Evolutionary conservation across 495 filamentous ascomycete species (phyloP).

Genomic region (Penicillium fimorum): DNA sequence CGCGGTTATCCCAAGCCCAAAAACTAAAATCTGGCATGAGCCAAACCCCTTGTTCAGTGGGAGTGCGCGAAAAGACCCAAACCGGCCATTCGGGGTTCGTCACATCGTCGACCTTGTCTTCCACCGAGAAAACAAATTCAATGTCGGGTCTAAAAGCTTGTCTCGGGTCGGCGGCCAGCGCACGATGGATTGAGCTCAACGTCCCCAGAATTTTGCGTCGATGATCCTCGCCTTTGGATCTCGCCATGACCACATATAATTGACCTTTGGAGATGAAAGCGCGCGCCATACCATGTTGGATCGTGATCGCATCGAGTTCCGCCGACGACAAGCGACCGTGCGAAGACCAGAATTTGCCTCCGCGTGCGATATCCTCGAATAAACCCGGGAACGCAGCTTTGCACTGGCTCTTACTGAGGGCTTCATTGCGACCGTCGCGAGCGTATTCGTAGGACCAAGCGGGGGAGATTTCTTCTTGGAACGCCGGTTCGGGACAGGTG

Average conservation of each 20-base stretch:
- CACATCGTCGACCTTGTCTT: constrained; percentile 50
- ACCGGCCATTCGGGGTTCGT: constrained; percentile 46
- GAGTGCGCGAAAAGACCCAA: constrained; percentile 51
- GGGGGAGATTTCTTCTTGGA: constrained; percentile 18
- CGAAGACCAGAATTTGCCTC: constrained; percentile 31
- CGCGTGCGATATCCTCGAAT: constrained; percentile 45
- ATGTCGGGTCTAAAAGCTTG: constrained; percentile 56
- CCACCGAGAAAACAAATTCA: constrained; percentile 57
- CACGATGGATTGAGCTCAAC: constrained; percentile 47
- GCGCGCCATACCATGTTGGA: constrained; percentile 37
- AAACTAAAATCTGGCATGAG: constrained; percentile 78
- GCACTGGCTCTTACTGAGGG: constrained; percentile 39
- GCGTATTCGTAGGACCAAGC: constrained; percentile 36
- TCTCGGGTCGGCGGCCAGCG: constrained; percentile 41
- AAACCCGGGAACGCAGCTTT: constrained; percentile 46
- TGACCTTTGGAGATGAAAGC: constrained; percentile 35
- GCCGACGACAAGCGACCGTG: constrained; percentile 29
- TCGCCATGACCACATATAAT: constrained; percentile 38
- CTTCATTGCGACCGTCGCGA: constrained; percentile 39
- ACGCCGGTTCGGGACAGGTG: constrained; percentile 27
- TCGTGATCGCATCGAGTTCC: constrained; percentile 31
- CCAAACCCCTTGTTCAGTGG: constrained; percentile 52
- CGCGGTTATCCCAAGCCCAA: constrained; percentile 67
- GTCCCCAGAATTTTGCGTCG: constrained; percentile 46
- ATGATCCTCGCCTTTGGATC: constrained; percentile 39